Conservation (phyloP, 1,139 yeast species). For the Geotrichum candidum region DNA sequence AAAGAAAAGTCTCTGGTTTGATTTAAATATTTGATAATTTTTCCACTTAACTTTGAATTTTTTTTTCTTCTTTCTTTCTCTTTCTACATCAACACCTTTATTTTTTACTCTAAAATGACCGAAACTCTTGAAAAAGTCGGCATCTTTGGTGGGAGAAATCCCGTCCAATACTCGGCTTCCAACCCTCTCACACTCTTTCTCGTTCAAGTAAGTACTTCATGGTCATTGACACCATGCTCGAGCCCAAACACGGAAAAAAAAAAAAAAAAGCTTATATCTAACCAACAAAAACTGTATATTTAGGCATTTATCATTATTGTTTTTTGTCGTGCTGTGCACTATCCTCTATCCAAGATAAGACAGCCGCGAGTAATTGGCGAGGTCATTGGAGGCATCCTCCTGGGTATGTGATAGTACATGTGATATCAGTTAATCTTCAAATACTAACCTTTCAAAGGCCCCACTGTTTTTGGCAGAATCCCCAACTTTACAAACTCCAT, state of each 20-base stretch:
- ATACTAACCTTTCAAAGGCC: slow-evolving; percentile 14
- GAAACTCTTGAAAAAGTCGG: slow-evolving; percentile 20
- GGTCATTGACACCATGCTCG: neutral
- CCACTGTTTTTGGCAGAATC: slow-evolving; percentile 57
- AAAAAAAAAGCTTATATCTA: neutral
- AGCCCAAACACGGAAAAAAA: neutral
- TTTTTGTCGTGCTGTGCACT: slow-evolving; percentile 50
- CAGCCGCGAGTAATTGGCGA: slow-evolving; percentile 79
- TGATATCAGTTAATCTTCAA: no score
- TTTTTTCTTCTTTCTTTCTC: neutral
- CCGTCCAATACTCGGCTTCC: slow-evolving; percentile 50
- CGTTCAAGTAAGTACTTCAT: slow-evolving; percentile 44
- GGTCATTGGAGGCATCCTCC: slow-evolving; percentile 63
- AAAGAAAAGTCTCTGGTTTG: no score
- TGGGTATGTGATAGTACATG: slow-evolving; percentile 45
- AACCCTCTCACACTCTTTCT: slow-evolving; percentile 57
- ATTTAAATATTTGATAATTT: neutral
- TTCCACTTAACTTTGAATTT: neutral
- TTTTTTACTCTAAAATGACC: slow-evolving; percentile 9
- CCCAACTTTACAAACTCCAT: slow-evolving; percentile 59
- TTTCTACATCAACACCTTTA: neutral
- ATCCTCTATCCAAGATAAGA: slow-evolving; percentile 52
- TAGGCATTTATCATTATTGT: slow-evolving; percentile 42
- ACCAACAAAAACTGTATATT: neutral
- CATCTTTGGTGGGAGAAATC: slow-evolving; percentile 63